These are phyloP conservation scores for Nicotiana undulata DNA, from an alignment of 257 asterid genomes.

Conservation along the genomic window DNA sequence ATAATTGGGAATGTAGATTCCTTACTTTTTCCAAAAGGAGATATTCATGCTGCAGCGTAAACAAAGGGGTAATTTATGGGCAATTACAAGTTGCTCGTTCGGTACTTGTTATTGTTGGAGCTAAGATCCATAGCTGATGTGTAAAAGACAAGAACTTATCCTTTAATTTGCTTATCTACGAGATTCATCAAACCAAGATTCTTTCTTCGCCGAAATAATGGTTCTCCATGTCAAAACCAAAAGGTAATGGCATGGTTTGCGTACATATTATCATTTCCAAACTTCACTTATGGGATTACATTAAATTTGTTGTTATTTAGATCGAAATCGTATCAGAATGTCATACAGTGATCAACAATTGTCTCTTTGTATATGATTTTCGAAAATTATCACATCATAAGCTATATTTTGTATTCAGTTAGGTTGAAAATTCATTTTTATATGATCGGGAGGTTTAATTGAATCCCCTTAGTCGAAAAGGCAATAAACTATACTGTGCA, in stretches of 20 bases:
- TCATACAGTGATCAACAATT: too few species aligned
- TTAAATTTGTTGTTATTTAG: too few species aligned
- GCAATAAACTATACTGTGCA: too few species aligned
- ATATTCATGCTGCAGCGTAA: background rate
- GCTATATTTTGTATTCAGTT: too few species aligned
- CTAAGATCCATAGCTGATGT: slow-evolving; percentile 37
- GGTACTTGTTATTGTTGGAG: slow-evolving; percentile 18
- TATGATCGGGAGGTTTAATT: too few species aligned
- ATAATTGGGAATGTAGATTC: slow-evolving; percentile 12
- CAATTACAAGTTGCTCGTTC: background rate
- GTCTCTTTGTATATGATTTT: too few species aligned
- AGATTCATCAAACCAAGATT: background rate
- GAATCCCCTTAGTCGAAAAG: too few species aligned
- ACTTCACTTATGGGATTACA: too few species aligned
- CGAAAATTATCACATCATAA: too few species aligned
- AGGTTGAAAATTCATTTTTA: too few species aligned
- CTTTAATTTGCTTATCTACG: background rate
- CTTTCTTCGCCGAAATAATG: background rate
- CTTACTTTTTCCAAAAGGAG: background rate
- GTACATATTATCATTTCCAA: too few species aligned
- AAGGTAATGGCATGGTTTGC: fast-evolving
- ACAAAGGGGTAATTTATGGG: background rate
- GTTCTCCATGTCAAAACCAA: background rate
- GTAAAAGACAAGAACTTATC: slow-evolving; percentile 53
- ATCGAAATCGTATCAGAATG: too few species aligned